These are phyloP conservation scores for Eutrema japonicum DNA, from an alignment of 345 rosid genomes.

Conservation along the genomic window DNA sequence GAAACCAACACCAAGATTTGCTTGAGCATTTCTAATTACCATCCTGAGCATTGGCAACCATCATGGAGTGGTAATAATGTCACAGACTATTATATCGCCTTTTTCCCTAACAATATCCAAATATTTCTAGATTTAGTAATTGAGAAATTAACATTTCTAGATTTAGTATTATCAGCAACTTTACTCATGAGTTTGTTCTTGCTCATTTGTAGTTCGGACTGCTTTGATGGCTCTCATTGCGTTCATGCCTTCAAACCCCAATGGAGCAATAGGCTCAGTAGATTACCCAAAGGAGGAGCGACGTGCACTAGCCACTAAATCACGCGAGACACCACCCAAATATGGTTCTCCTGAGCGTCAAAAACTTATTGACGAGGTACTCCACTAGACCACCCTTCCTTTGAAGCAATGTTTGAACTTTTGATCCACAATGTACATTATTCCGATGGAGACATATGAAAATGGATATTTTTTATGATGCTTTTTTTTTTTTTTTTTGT, in stretches of 20 bases:
- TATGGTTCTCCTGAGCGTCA: constrained; percentile 83
- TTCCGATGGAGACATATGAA: background rate
- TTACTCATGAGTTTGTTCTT: background rate
- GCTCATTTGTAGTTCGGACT: constrained; percentile 70
- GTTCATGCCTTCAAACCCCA: constrained; percentile 93
- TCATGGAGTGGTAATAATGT: constrained; percentile 88
- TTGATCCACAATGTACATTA: background rate
- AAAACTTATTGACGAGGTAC: constrained; percentile 82
- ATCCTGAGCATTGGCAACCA: constrained; percentile 99
- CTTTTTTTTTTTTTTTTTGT: too few species aligned
- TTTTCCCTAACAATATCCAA: background rate
- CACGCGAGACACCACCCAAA: constrained; percentile 78
- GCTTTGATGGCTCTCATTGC: constrained; percentile 94
- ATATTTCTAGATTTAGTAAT: too few species aligned
- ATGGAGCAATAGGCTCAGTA: constrained; percentile 90
- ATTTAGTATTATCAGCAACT: background rate
- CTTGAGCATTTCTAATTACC: constrained; percentile 94
- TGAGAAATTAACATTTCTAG: background rate
- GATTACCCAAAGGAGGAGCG: constrained; percentile 93
- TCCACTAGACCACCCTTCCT: constrained; percentile 13
- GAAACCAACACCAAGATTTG: constrained; percentile 96
- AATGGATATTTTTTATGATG: too few species aligned
- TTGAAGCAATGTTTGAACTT: background rate
- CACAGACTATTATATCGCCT: background rate
- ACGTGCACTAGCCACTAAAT: constrained; percentile 70